Evolutionary conservation across 345 rosid genomes (phyloP), one percentile per base, ranked within the genome.

Genomic region (Moricandia moricandioides): DNA sequence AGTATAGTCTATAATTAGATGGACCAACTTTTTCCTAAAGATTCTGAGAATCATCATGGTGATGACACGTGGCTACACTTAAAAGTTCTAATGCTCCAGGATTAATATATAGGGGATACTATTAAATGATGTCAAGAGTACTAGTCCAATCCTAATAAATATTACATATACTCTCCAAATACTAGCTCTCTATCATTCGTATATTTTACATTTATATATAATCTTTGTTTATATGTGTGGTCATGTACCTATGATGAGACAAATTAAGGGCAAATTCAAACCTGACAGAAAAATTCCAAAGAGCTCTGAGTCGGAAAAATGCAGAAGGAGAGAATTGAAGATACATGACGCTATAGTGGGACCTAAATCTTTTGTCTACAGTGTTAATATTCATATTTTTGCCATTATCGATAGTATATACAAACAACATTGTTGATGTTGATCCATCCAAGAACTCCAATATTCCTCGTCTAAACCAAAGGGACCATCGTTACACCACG

Each of bases 221-320:
- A 17, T 18, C 24, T 39, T 17, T 35, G 26, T 58, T 58, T 58
- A 27, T 8, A 29, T 18, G 63, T 67, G 59, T 72, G 69, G 69
- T 60, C 57, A 67, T 60, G 65, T 27, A 78, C 52, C 63, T 60
- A 72, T 58, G 56, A 70, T 26, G 34, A 49, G 72, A 65, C 69
- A 67, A 71, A 72, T 8, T 14, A 60, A 78, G 52, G 65, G 69
- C 2, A 66, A 30, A 67, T 78, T 66, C 59, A 78, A 61, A 40
- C 67, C 78, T 78, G 81, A 37, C 77, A 72, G 62, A 59, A 61
- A 72, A 78, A 67, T 61, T 72, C 78, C 74, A 72, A 78, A 77
- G 64, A 60, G 69, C 37, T 39, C 52, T 78, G 65, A 65, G 72
- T 71, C 72, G 75, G 31, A 29, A 30, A 37, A 18, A 43, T 70